Percentiles rank a stretch among this genome's conserved stretches.
These are phyloP conservation scores for Panicum virgatum DNA, from an alignment of 202 grass and related monocot genomes.

Conservation along the genomic window DNA sequence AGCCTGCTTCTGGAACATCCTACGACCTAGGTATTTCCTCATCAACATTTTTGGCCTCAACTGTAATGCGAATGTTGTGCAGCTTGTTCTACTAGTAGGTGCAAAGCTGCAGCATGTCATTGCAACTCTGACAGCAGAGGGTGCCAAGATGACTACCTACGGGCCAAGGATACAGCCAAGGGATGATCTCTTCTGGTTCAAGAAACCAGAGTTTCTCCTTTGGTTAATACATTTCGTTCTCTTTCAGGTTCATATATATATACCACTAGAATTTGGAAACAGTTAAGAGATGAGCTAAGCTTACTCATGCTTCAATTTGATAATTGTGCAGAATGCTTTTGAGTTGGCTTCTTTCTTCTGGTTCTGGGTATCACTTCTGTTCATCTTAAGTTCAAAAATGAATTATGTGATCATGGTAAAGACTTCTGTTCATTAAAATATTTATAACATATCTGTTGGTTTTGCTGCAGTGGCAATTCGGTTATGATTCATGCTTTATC, in stretches of 20 bases:
- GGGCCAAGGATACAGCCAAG: constrained; percentile 71
- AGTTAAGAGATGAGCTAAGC: not conserved
- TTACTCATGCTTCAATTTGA: constrained; percentile 22
- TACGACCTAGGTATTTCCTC: not conserved
- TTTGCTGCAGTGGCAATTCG: constrained; percentile 93
- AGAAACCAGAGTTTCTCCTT: constrained; percentile 91
- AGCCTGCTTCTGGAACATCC: not conserved
- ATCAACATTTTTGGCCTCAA: constrained; percentile 31
- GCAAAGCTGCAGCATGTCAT: constrained; percentile 96
- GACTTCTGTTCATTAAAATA: not conserved
- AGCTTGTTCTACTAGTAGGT: constrained; percentile 97
- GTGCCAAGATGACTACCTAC: constrained; percentile 67
- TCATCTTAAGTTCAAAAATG: not conserved
- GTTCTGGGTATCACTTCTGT: constrained; percentile 82
- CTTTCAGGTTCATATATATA: constrained; percentile 63
- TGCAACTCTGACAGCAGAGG: constrained; percentile 83
- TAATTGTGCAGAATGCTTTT: constrained; percentile 84
- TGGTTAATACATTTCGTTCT: constrained; percentile 96
- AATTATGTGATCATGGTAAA: not conserved
- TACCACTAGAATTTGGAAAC: constrained; percentile 7
- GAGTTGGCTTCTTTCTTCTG: constrained; percentile 99
- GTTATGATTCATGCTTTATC: constrained; percentile 97
- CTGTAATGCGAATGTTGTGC: constrained; percentile 21
- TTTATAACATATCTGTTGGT: not conserved
- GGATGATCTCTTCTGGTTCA: constrained; percentile 98